Evolutionary conservation across 306 rosid species (phyloP), one percentile per base, ranked within the genome.

Genomic region (Echinosophora koreensis): DNA sequence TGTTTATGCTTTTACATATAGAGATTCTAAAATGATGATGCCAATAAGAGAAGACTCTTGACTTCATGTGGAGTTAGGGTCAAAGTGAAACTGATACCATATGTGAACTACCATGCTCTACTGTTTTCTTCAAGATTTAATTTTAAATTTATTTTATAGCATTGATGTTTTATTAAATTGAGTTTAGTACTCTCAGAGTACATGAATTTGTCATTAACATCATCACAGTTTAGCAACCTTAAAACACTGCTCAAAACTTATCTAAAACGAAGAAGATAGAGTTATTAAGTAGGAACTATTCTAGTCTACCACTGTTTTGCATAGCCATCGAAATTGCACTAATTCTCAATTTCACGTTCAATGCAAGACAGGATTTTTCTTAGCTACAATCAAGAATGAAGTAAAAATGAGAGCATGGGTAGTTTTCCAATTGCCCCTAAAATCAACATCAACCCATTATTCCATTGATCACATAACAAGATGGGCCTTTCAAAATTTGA

Each of bases 321-420:
- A 54, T 54, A 2, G 44, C 49, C 74, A 44, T 35, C 18, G 22
- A 30, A 57, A 39, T 56, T 32, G 58, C 42, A 3, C 7, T 39
- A 57, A 35, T 46, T 66, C 35, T 32, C 63, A 77, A 44, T 9
- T 60, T 54, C 34, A 27, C 28, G 27, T 22, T 17, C 4, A 32
- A 39, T 16, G 71, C 57, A 77, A 66, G 44, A 59, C 17, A 3
- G 7, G 50, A 62, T 57, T 52, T 52, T 47, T 28, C 69, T 5
- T 60, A 11, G 67, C 63, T 68, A 49, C 47, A 34, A 73, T 41
- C 42, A 41, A 72, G 27, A 65, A 73, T 65, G 72, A 78, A 37
- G 32, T 51, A 17, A 84, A 81, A 78, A 71, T 78, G 84, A 78
- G 55, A 78, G 67, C 68, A 70, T 74, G 84, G 78, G 58, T 42